phyloP scores from a whole-genome alignment of 2,329 filamentous ascomycete genomes.

The Fusarium sp. region DNA sequence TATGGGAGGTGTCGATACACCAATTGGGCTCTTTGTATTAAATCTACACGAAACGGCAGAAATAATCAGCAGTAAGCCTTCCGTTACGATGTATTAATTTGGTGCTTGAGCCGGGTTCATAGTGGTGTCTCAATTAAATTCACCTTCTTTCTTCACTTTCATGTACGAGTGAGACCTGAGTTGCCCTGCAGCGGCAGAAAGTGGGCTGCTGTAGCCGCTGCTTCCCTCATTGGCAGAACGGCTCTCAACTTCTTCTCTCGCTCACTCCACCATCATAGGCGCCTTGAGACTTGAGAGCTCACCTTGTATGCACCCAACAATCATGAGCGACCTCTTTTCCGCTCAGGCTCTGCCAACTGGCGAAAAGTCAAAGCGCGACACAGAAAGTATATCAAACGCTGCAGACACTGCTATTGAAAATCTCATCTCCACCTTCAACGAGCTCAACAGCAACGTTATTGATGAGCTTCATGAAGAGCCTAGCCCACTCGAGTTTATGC shows the following conservation, averaged over 20 bases:
- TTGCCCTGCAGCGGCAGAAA: not conserved
- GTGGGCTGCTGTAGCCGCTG: not conserved
- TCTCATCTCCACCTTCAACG: slow-evolving; percentile 79
- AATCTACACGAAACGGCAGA: too few relatives aligned
- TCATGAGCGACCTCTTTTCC: slow-evolving; percentile 13
- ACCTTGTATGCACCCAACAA: not conserved
- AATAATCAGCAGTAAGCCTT: too few relatives aligned
- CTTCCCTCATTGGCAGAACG: not conserved
- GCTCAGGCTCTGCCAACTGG: not conserved
- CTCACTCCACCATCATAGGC: slow-evolving; percentile 11
- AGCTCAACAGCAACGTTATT: slow-evolving; percentile 75
- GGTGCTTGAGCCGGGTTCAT: too few relatives aligned
- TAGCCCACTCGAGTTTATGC: slow-evolving; percentile 84
- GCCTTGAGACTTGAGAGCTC: not conserved
- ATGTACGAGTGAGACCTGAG: too few relatives aligned
- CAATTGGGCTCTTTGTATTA: too few relatives aligned
- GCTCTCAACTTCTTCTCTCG: not conserved
- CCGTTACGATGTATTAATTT: too few relatives aligned
- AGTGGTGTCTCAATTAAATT: too few relatives aligned
- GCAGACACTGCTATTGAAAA: slow-evolving; percentile 51
- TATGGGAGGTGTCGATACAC: too few relatives aligned
- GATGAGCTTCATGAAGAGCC: slow-evolving; percentile 76
- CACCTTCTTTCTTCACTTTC: too few relatives aligned
- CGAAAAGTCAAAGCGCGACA: not conserved
- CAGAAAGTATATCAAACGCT: not conserved